phyloP scores from a whole-genome alignment of 179 eudicot species.

The Beta macrorhiza region DNA sequence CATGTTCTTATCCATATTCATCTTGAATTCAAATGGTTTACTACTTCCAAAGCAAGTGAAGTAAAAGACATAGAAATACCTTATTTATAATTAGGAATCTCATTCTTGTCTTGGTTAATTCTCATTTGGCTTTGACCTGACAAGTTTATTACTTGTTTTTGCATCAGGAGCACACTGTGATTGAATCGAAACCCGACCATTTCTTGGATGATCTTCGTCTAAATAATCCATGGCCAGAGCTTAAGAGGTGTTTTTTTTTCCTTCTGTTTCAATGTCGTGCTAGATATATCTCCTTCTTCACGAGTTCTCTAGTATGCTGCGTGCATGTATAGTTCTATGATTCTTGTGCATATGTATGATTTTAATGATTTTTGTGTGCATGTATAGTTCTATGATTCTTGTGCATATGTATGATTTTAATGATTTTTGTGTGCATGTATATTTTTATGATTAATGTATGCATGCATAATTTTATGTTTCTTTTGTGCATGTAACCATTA shows the following conservation, averaged over 20 bases:
- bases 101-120: background rate
- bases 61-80: background rate
- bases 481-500: background rate
- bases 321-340: too few relatives aligned
- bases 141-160: background rate
- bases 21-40: background rate
- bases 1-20: background rate
- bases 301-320: background rate
- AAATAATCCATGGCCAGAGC: conserved; percentile 94
- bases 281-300: background rate
- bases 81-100: background rate
- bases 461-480: background rate
- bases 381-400: too few relatives aligned
- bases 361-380: too few relatives aligned
- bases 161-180: conserved; percentile 82
- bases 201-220: conserved; percentile 92
- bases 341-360: too few relatives aligned
- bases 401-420: too few relatives aligned
- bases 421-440: background rate
- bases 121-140: conserved; percentile 11
- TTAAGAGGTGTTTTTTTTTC: conserved; percentile 47
- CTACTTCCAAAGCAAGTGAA: background rate
- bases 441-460: background rate
- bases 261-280: background rate
- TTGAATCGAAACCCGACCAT: conserved; percentile 97